A percentile compares a stretch with the other conserved stretches of the same genome.
Conservation (phyloP, 2,329 filamentous ascomycete species). For the Passalora sequoiae region DNA sequence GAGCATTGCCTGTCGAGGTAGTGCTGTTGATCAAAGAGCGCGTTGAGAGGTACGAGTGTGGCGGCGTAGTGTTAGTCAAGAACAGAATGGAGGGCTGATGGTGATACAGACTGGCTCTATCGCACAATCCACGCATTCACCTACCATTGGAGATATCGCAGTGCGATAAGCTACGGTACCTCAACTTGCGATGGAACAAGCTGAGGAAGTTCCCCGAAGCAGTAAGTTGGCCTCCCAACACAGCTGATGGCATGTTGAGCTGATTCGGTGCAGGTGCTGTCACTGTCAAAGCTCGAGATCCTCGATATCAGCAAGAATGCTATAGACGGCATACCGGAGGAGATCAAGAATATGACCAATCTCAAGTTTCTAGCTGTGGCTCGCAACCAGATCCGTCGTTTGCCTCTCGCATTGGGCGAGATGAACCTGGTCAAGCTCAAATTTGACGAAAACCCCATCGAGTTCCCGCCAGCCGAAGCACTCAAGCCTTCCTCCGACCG, state of each 20-base stretch:
- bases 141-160: conserved; percentile 68
- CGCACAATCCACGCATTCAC: conserved; percentile 70
- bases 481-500: conserved; percentile 28
- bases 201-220: conserved; percentile 62
- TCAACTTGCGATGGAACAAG: conserved; percentile 73
- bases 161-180: conserved; percentile 71
- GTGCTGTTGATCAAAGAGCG: conserved; percentile 70
- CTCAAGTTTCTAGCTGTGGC: conserved; percentile 85
- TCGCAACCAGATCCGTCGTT: conserved; percentile 77
- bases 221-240: conserved; percentile 44
- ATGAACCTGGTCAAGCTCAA: conserved; percentile 91
- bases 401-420: conserved; percentile 79
- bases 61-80: conserved; percentile 3
- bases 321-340: conserved; percentile 68
- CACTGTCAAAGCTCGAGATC: conserved; percentile 81
- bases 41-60: conserved; percentile 56
- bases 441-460: conserved; percentile 80
- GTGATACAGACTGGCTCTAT: conserved; percentile 62
- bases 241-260: background rate
- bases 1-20: conserved; percentile 65
- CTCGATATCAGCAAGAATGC: conserved; percentile 88
- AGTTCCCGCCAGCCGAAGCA: conserved; percentile 59
- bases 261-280: conserved; percentile 61
- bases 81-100: conserved; percentile 21
- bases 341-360: conserved; percentile 74